These are phyloP conservation scores for Hypoxylon fragiforme DNA, from an alignment of 495 filamentous ascomycete species.

Conservation along the genomic window DNA sequence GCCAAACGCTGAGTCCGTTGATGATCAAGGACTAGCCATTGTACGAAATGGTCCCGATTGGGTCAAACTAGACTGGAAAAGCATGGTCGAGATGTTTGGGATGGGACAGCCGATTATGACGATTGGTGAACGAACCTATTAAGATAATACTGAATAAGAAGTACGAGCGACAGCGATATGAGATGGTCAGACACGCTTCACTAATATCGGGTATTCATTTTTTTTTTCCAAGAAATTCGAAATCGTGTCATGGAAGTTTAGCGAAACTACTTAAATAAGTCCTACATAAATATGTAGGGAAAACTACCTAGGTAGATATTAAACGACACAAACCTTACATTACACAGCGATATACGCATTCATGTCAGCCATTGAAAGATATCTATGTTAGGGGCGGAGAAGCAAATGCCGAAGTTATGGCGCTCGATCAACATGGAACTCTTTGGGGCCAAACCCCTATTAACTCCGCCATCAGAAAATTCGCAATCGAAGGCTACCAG, in stretches of 20 bases:
- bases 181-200: not conserved
- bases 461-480: slow-evolving; percentile 2
- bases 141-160: not conserved
- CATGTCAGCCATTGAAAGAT: too few relatives aligned
- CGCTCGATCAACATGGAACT: not conserved
- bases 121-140: slow-evolving; percentile 27
- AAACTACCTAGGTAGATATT: too few relatives aligned
- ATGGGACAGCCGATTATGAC: slow-evolving; percentile 22
- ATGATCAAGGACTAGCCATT: slow-evolving; percentile 26
- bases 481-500: not conserved
- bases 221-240: not conserved
- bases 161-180: slow-evolving; percentile 1
- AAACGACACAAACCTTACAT: too few relatives aligned
- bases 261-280: too few relatives aligned
- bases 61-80: slow-evolving; percentile 33
- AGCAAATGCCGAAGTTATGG: too few relatives aligned
- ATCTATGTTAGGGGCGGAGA: too few relatives aligned
- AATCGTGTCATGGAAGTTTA: not conserved
- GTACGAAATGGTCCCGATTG: slow-evolving; percentile 25
- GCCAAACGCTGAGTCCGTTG: slow-evolving; percentile 20
- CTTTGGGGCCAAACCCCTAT: not conserved
- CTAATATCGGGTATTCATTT: too few relatives aligned
- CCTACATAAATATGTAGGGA: too few relatives aligned
- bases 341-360: too few relatives aligned
- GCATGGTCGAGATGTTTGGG: slow-evolving; percentile 23